phyloP scores from a whole-genome alignment of 2,329 filamentous ascomycete species.

The Colletotrichum liaoningense region DNA sequence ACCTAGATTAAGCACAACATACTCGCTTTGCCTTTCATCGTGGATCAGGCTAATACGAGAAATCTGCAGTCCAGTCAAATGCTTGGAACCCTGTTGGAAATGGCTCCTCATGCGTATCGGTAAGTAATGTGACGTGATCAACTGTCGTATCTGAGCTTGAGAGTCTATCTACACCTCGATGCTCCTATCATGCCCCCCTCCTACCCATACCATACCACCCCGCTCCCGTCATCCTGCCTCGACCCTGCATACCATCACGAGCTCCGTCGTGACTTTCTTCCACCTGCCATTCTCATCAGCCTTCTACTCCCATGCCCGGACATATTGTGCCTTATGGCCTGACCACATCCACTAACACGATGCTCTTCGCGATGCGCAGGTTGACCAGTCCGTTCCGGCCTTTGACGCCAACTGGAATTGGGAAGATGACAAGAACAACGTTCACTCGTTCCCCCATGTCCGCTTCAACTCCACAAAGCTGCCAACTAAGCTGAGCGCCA shows the following conservation, averaged over 20 bases:
- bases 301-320: too few relatives aligned
- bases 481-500: conserved; percentile 42
- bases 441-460: conserved; percentile 49
- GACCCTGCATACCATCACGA: background rate
- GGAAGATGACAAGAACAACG: conserved; percentile 40
- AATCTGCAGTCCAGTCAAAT: conserved; percentile 42
- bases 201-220: background rate
- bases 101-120: conserved; percentile 45
- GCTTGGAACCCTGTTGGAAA: conserved; percentile 44
- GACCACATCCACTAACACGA: background rate
- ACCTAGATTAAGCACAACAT: background rate
- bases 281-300: background rate
- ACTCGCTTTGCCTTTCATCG: background rate
- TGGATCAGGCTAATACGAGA: conserved; percentile 11
- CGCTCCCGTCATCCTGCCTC: background rate
- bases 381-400: conserved; percentile 41
- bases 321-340: background rate
- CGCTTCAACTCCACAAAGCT: conserved; percentile 42
- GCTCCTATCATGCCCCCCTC: background rate
- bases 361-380: conserved; percentile 17
- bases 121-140: conserved; percentile 36
- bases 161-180: background rate
- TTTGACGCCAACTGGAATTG: conserved; percentile 48
- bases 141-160: background rate
- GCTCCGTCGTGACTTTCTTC: background rate